Base-by-base conservation (phyloP, 1,139 yeast genomes). In the Lodderomyces jiufengensis region DNA sequence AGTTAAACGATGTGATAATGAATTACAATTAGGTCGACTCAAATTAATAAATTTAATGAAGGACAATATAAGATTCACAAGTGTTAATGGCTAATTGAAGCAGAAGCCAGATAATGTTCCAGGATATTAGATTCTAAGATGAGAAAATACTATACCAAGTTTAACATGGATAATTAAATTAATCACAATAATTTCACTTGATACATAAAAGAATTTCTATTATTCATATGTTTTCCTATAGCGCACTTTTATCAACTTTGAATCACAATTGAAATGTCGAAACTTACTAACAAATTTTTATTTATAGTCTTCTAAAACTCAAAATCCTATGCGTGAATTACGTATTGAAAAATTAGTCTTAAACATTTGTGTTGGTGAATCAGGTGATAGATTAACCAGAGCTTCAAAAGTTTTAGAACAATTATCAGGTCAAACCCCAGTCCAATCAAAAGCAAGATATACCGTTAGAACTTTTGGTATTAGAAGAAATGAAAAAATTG, bases 301-400 rank as follows among this genome's bases (percentile, higher is more conserved):
- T 15, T 21, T 31, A n/a, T 49, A 54, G 59, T 51, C 59, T 50
- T 47, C 49, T 45, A 51, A 65, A 58, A 49, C 71, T 52, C 73
- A 67, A 64, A 70, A 70, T 59, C 62, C 86, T 76, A 92, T 94
- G 98, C 94, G 96, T 78, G 97, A 92, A 63, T 81, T 94, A 77
- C 92, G 85, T 79, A 92, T 92, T 78, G 97, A 92, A 80, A 94
- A 92, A 79, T 84, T 92, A 76, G 97, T 92, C 75, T 86, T 92
- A 76, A 94, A 92, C 94, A 92, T 92, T 77, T 90, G 95, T 75
- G 98, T 92, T 73, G 99, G 99, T 80, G 98, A 92, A 78, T 90
- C 97, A 74, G 99, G 99, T 82, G 99, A 92, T 76, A 85, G 97
- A 83, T 87, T 92, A 75, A 92, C 99, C 80, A 92, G 99, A 86